Evolutionary conservation across 73 alveolate species (phyloP).

Genomic region (Blepharisma japonicum): DNA sequence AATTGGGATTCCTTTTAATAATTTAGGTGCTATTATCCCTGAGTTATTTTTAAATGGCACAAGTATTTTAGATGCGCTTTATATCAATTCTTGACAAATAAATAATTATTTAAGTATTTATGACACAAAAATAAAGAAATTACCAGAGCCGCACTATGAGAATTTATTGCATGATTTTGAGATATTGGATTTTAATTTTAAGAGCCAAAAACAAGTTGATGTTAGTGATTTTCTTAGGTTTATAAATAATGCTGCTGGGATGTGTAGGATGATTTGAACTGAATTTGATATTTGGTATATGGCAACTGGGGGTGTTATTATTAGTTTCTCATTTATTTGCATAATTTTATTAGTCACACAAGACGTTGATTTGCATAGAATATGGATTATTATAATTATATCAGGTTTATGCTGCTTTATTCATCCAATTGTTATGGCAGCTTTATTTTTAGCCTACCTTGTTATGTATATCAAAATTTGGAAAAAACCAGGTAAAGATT

Average conservation of each 20-base stretch:
- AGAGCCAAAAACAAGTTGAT: neutral
- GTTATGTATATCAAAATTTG: neutral
- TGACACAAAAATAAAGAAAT: constrained; percentile 21
- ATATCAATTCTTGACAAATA: constrained; percentile 27
- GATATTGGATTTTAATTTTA: constrained; percentile 23
- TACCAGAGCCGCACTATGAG: constrained; percentile 22
- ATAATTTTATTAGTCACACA: neutral
- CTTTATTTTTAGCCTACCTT: neutral
- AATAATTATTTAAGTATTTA: neutral
- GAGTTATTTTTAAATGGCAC: constrained; percentile 23
- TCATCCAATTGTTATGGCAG: neutral
- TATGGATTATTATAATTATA: neutral
- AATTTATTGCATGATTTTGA: neutral
- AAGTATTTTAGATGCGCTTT: neutral
- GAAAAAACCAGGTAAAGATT: neutral
- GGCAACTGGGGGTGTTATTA: constrained; percentile 17
- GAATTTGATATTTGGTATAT: constrained; percentile 8
- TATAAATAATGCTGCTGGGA: constrained; percentile 12
- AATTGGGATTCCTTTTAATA: constrained; percentile 36
- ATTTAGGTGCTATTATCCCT: constrained; percentile 41
- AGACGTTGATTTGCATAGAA: neutral
- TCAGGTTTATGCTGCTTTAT: neutral
- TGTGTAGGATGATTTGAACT: constrained; percentile 36
- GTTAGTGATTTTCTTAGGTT: neutral
- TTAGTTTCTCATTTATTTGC: neutral